A percentile compares a stretch with the other conserved stretches of the same genome.
Evolutionary conservation across 208 protist species (phyloP).

Genomic region (Acanthamoeba lenticulata): DNA sequence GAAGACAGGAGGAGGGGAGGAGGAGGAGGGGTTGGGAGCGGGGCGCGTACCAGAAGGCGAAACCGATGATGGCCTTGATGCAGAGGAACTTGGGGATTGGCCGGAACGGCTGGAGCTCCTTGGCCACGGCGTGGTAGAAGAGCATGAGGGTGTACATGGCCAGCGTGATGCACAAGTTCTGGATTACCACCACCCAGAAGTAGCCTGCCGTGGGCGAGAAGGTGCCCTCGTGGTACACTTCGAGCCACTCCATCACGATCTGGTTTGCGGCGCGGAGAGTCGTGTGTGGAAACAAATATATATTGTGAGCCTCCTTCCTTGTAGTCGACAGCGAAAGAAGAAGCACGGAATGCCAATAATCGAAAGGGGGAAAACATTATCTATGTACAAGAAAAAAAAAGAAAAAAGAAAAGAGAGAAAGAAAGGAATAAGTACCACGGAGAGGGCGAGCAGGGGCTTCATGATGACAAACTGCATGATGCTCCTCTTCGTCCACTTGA

Average conservation of each 20-base stretch:
- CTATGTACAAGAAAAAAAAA: too few relatives aligned
- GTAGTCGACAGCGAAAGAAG: too few relatives aligned
- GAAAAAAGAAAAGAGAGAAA: not conserved
- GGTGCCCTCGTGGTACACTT: slow-evolving; percentile 89
- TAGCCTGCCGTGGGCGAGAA: not conserved
- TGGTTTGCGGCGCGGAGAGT: slow-evolving; percentile 87
- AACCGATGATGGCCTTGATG: slow-evolving; percentile 93
- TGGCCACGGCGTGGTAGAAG: slow-evolving; percentile 92
- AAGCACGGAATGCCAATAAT: too few relatives aligned
- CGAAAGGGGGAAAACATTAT: too few relatives aligned
- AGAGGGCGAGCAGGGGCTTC: slow-evolving; percentile 71
- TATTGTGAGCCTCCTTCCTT: too few relatives aligned
- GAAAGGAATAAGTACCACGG: not conserved
- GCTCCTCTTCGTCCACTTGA: slow-evolving; percentile 90
- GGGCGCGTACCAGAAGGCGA: slow-evolving; percentile 91
- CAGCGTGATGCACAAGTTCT: slow-evolving; percentile 70
- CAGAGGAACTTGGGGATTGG: slow-evolving; percentile 93
- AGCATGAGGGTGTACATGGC: slow-evolving; percentile 92
- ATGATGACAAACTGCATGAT: slow-evolving; percentile 92
- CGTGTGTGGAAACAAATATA: too few relatives aligned
- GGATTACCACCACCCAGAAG: not conserved
- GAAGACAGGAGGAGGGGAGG: too few relatives aligned
- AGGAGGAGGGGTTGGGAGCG: not conserved
- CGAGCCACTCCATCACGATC: slow-evolving; percentile 85
- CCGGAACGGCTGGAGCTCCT: slow-evolving; percentile 91